These are phyloP conservation scores for Globisporangium nunn DNA, from an alignment of 352 stramenopile species.

Conservation along the genomic window DNA sequence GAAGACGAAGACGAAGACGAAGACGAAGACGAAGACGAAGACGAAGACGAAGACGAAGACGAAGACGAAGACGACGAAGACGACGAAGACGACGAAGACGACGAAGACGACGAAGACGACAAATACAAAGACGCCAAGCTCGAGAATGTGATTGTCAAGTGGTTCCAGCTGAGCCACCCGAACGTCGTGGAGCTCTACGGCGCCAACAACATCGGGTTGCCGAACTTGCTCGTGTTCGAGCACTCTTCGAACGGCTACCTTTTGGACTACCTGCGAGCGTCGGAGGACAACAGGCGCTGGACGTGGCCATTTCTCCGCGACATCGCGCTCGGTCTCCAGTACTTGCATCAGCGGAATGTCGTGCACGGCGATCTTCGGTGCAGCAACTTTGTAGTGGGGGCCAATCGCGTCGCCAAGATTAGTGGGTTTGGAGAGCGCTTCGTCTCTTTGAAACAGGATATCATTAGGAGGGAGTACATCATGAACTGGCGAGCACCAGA, in stretches of 20 bases:
- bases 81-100: too few relatives aligned
- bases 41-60: not conserved
- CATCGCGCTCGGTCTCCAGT: conserved; percentile 22
- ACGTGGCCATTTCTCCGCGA: conserved; percentile 17
- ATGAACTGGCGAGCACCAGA: conserved; percentile 2
- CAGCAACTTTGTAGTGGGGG: conserved; percentile 7
- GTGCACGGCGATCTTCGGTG: conserved; percentile 10
- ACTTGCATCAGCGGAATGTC: conserved; percentile 19
- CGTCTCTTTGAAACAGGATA: not conserved
- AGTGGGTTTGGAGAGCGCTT: not conserved
- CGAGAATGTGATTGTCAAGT: not conserved
- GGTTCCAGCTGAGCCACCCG: conserved; percentile 8
- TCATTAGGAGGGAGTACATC: not conserved
- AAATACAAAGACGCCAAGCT: too few relatives aligned
- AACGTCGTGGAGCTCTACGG: conserved; percentile 7
- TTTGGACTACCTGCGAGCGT: not conserved
- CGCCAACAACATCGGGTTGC: not conserved
- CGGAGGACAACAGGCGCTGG: conserved; percentile 7
- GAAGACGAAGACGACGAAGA: too few relatives aligned
- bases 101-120: too few relatives aligned
- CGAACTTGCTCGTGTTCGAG: conserved; percentile 7
- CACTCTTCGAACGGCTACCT: not conserved
- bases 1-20: too few relatives aligned
- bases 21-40: too few relatives aligned
- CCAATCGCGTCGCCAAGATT: conserved; percentile 10